These are phyloP conservation scores for Entrophospora sp. DNA, from an alignment of 192 early-diverging fungal species.

Conservation along the genomic window DNA sequence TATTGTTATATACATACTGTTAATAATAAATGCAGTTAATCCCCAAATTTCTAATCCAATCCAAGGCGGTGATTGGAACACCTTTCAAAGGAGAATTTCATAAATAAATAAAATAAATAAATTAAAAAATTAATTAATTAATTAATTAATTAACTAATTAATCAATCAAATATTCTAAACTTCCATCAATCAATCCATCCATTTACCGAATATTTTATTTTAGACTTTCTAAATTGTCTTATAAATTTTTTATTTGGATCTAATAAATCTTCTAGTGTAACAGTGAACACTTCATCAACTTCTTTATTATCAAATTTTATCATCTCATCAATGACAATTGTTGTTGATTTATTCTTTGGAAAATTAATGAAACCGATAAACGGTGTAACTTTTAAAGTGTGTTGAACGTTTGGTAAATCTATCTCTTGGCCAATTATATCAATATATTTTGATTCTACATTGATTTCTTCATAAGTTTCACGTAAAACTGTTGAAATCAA, in stretches of 20 bases:
- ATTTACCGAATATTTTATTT: conserved; percentile 48
- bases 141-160: too few relatives aligned
- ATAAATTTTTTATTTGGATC: conserved; percentile 30
- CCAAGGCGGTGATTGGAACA: not conserved
- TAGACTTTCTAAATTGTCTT: conserved; percentile 44
- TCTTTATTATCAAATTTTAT: conserved; percentile 55
- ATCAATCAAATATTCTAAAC: too few relatives aligned
- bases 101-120: not conserved
- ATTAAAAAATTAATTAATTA: too few relatives aligned
- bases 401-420: conserved; percentile 49
- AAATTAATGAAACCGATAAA: conserved; percentile 48
- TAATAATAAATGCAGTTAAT: conserved; percentile 71
- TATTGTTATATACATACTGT: conserved; percentile 39
- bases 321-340: conserved; percentile 29
- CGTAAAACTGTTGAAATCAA: conserved; percentile 61
- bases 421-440: conserved; percentile 54
- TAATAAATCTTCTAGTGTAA: conserved; percentile 59
- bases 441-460: conserved; percentile 34
- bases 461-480: conserved; percentile 76
- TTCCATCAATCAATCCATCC: conserved; percentile 36
- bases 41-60: conserved; percentile 55
- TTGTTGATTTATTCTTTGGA: too few relatives aligned
- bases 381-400: conserved; percentile 50
- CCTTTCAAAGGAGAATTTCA: not conserved
- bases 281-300: conserved; percentile 56